Percentiles rank a stretch among this genome's conserved stretches.
These are phyloP conservation scores for Solanum acaule DNA, from an alignment of 257 asterid genomes.

Conservation along the genomic window DNA sequence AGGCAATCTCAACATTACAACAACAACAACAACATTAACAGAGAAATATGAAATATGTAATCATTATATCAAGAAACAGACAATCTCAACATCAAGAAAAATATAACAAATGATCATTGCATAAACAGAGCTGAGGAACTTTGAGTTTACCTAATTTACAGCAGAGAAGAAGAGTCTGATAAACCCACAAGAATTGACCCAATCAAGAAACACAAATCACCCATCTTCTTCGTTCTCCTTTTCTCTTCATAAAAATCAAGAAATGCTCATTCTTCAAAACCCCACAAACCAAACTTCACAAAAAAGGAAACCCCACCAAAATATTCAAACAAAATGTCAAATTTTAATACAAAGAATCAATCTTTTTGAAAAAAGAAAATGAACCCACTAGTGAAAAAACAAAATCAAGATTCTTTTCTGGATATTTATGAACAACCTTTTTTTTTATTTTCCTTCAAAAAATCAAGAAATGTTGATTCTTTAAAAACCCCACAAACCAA, in stretches of 20 bases:
- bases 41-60: neutral
- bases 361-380: neutral
- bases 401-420: neutral
- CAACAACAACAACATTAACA: neutral
- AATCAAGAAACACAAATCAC: neutral
- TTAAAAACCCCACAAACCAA: neutral
- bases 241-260: neutral
- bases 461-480: neutral
- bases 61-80: neutral
- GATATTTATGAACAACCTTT: neutral
- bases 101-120: neutral
- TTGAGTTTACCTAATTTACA: neutral
- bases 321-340: neutral
- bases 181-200: neutral
- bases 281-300: neutral
- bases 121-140: neutral
- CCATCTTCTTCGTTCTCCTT: neutral
- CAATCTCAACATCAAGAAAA: neutral
- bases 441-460: neutral
- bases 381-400: neutral
- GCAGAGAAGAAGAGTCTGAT: neutral
- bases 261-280: neutral
- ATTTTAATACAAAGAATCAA: neutral
- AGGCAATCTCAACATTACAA: neutral
- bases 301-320: neutral